Base-by-base conservation (phyloP, 805 yeast genomes). In the Cyberlindnera nakhonratchasimensis region DNA sequence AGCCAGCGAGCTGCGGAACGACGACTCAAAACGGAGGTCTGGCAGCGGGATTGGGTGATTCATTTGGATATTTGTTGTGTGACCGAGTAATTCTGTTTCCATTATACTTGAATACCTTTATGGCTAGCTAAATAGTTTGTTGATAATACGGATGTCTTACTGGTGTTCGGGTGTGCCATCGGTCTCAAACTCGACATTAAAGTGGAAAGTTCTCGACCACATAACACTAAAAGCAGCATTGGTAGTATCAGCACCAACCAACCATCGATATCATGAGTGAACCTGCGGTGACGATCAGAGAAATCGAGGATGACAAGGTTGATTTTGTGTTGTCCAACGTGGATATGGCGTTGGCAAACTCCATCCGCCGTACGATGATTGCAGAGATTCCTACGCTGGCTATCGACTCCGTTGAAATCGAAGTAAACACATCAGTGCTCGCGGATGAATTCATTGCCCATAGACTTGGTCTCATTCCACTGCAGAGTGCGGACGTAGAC, bases 381-480 rank as follows among this genome's bases (percentile, higher is more conserved):
- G 90, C 96, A 2, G 99, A 93, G 65, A 93, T 93, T 43, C 99
- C 99, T 25, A 93, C 99, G 1, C 69, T 93, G 51, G 97, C 99
- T 40, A 89, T 93, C 45, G 99, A 93, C 59, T 77, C 91, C 48
- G 99, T 93, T 35, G 98, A 93, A 61, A 85, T 93, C 50, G 95
- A 88, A 58, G 80, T 77, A 37, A 93, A 93, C 67, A 88, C 98
- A 2, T 82, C 96, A 11, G 99, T 93, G 17, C 70, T 93, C 47
- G 98, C 99, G 3, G 99, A 93, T 64, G 99, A 93, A 65, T 93
- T 93, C 61, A 77, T 93, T 45, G 81, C 97, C 23, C 99, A 93
- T 65, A 74, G 99, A 61, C 68, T 93, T 48, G 99, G 99, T 31
- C 72, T 93, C 41, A 80, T 93, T 46, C 99, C 99, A 2, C 70